These are phyloP conservation scores for Yamadazyma atmosphaerica DNA, from an alignment of 1,139 yeast species.

Conservation along the genomic window DNA sequence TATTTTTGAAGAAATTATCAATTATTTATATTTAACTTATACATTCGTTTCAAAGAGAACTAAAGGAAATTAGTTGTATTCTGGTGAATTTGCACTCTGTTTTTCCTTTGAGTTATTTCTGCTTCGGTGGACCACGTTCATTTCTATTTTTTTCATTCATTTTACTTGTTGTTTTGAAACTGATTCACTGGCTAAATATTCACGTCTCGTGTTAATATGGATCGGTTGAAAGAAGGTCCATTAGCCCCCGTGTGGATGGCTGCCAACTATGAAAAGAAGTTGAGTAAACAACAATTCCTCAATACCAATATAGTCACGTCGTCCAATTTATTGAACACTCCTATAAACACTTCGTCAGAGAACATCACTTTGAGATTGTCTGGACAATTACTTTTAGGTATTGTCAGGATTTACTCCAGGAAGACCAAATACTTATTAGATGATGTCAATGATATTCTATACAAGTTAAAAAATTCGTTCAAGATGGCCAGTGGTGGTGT, in stretches of 20 bases:
- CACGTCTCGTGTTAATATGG: slow-evolving; percentile 3
- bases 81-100: no score
- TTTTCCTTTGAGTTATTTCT: no score
- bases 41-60: not conserved
- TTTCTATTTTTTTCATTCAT: no score
- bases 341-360: slow-evolving; percentile 8
- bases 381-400: slow-evolving; percentile 86
- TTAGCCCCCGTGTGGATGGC: slow-evolving; percentile 93
- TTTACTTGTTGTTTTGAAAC: not conserved
- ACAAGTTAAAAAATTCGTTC: slow-evolving; percentile 75
- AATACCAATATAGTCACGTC: slow-evolving; percentile 73
- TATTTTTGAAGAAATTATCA: no score
- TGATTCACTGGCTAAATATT: not conserved
- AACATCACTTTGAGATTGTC: slow-evolving; percentile 78
- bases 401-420: slow-evolving; percentile 82
- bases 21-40: no score
- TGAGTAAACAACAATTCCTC: slow-evolving; percentile 73
- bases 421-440: slow-evolving; percentile 83
- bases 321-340: slow-evolving; percentile 18
- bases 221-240: slow-evolving; percentile 54
- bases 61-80: no score
- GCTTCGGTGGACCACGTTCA: no score
- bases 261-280: slow-evolving; percentile 79
- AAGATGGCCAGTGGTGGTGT: slow-evolving; percentile 41
- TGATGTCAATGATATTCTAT: slow-evolving; percentile 78